Base-by-base conservation (phyloP, 495 filamentous ascomycete genomes). In the Rostrohypoxylon terebratum region DNA sequence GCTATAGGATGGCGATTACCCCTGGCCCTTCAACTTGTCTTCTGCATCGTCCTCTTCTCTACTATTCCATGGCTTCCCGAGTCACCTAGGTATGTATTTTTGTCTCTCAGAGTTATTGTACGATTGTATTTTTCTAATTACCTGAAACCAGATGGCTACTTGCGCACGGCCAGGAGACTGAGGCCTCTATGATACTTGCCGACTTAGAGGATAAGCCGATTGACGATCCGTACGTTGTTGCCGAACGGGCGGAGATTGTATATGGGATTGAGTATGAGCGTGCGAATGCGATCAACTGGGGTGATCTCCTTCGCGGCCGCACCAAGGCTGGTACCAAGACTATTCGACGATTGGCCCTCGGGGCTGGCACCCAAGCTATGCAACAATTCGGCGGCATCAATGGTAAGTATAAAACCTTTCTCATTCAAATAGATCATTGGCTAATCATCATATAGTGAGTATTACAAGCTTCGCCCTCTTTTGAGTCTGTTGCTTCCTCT, bases 1-100 rank as follows among this genome's bases (percentile, higher is more conserved):
- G 69, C 75, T 14, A 28, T 78, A 13, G 72, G 62, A 42, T 80
- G 78, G 78, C 66, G 78, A 21, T 68, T 78, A 7, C 86, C 87
- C 4, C 65, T 89, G 1, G 58, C 87, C 11, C 80, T 89, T 7
- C 82, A 82, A 14, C 36, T 77, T 5, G 79, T 79, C 34, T 87
- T 88, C 77, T 85, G 79, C 64, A 13, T 77, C 42, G 59, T 80
- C 10, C 75, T 81, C 25, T 77, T 81, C 58, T 34, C 69, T 45
- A 78, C 80, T 20, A 62, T 81, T 14, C 74, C 79, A 1, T 79
- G 78, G 59, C 66, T 82, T 7, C 81, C 81, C 0, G 81, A 82
- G 58, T 82, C 81, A 14, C 81, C 81, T 11, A 71, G 74, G 75
- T 74, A 45, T 45, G 67, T 28, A 13, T 13, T 38, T 38, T 14